Evolutionary conservation across 331 rosid genomes (phyloP).

Genomic region (Malus hybrid): DNA sequence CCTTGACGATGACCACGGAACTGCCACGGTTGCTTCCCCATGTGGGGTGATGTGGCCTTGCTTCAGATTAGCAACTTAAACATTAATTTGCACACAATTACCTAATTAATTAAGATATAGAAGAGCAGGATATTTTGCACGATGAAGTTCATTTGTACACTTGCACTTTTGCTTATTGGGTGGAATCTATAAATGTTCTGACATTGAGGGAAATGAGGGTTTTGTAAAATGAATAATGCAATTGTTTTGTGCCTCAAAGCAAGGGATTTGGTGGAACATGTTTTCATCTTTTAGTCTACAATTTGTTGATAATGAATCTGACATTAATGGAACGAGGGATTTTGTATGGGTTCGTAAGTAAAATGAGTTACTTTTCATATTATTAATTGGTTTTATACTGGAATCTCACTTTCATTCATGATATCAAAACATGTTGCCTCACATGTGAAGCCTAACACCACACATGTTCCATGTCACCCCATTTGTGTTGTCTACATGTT

Average conservation of each 20-base stretch:
- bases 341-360: too few species aligned
- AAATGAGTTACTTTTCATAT: too few species aligned
- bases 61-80: not conserved
- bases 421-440: too few species aligned
- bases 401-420: too few species aligned
- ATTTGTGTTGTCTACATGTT: too few species aligned
- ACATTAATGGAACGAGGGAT: too few species aligned
- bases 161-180: conserved; percentile 16
- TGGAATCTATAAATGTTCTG: conserved; percentile 20
- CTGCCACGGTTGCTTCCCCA: conserved; percentile 22
- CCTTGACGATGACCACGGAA: conserved; percentile 9
- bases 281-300: not conserved
- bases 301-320: too few species aligned
- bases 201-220: conserved; percentile 30
- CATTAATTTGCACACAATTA: not conserved
- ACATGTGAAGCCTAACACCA: not conserved
- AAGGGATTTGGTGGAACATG: conserved; percentile 29
- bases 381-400: too few species aligned
- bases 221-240: conserved; percentile 8
- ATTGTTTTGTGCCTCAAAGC: conserved; percentile 31
- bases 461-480: accelerated
- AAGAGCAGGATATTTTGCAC: not conserved
- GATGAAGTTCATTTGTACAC: not conserved
- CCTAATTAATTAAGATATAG: not conserved
- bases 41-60: conserved; percentile 36